Evolutionary conservation across 345 rosid genomes (phyloP), one percentile per base, ranked within the genome.

Genomic region (Aethionema arabicum): DNA sequence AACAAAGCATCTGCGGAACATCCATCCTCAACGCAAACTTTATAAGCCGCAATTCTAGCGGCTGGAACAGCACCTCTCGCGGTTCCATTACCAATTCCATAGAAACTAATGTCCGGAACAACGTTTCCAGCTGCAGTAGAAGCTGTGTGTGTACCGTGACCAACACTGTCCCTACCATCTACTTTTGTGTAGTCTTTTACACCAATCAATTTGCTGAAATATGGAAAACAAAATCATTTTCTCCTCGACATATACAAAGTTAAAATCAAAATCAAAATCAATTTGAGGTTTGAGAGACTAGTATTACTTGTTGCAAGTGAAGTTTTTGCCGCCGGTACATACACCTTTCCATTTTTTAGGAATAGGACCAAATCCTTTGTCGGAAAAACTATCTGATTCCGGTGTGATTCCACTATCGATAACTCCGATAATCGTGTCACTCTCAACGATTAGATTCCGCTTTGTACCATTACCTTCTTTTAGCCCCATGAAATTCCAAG

Each of bases 401-500:
- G 79, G 90, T 69, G 75, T 72, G 54, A 82, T 68, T 5, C 85
- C 83, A 13, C 9, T 14, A 50, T 76, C 84, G 8, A 79, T 0
- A 3, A 79, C 62, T 27, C 86, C 86, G 8, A 84, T 37, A 6
- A 78, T 56, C 2, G 51, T 38, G 53, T 84, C 64, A 58, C 77
- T 79, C 46, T 75, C 78, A 13, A n/a, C 31, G 0, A 5, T 12
- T 0, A 42, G 63, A 11, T 60, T 56, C 11, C 65, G 31, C 1
- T 47, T 50, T 0, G 67, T 64, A 0, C 32, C 61, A 5, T 13
- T 21, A 30, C 49, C 72, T 55, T 69, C 59, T 32, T 48, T 56
- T 10, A 83, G 41, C 5, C 85, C 88, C 65, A 83, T 37, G 59
- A 83, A 83, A 57, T 78, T 76, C 92, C 88, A 85, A 1, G 86